phyloP scores from a whole-genome alignment of 75 land plant species.

The Azolla pinnata region DNA sequence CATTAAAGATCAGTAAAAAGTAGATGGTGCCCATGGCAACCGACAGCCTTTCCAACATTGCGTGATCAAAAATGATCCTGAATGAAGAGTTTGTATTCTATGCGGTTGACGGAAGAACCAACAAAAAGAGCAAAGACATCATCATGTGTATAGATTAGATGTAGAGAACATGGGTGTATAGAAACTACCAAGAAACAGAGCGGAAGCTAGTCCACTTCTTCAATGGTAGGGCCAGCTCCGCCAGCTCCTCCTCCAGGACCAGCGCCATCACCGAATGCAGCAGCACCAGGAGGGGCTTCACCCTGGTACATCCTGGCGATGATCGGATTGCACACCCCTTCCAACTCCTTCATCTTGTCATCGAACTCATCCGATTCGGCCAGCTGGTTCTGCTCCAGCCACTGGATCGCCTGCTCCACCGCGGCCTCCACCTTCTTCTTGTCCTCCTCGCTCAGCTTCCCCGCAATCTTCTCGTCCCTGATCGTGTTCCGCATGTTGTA shows the following conservation, averaged over 20 bases:
- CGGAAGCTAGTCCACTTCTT: slow-evolving; percentile 23
- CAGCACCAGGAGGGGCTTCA: slow-evolving; percentile 24
- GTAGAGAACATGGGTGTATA: too few relatives aligned
- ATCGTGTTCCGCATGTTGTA: slow-evolving; percentile 45
- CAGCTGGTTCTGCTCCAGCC: slow-evolving; percentile 39
- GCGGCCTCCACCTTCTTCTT: slow-evolving; percentile 41
- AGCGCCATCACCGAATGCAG: slow-evolving; percentile 12
- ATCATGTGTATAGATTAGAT: too few relatives aligned
- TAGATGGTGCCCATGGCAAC: too few relatives aligned
- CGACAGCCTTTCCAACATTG: too few relatives aligned
- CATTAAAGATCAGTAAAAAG: too few relatives aligned
- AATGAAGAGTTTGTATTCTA: too few relatives aligned
- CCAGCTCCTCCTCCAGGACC: slow-evolving; percentile 1
- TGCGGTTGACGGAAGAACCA: too few relatives aligned
- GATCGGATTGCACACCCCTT: slow-evolving; percentile 49
- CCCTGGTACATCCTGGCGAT: slow-evolving; percentile 53
- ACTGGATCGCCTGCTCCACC: slow-evolving; percentile 24
- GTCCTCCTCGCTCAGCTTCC: slow-evolving; percentile 19
- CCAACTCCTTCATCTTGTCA: too few relatives aligned
- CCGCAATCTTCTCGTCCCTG: slow-evolving; percentile 35
- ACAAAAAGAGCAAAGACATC: too few relatives aligned
- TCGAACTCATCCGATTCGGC: too few relatives aligned
- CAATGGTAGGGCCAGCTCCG: slow-evolving; percentile 23
- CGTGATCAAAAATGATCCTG: too few relatives aligned
- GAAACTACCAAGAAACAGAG: too few relatives aligned